A percentile compares a stretch with the other conserved stretches of the same genome.
Conservation (phyloP, 495 filamentous ascomycete genomes). For the Penicillium roqueforti region DNA sequence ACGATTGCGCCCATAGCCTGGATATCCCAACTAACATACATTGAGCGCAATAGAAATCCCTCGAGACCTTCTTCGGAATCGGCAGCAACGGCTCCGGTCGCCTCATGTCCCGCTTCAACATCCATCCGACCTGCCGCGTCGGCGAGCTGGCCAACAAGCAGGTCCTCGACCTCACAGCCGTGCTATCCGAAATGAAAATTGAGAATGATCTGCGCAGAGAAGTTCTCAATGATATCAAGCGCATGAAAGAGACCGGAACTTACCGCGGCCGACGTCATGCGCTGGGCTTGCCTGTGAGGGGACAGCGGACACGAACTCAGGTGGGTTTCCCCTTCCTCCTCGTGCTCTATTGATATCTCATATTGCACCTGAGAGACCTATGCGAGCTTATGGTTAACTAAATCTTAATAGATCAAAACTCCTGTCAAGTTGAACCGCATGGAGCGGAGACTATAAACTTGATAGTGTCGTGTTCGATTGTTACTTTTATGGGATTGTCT, state of each 20-base stretch:
- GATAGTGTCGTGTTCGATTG: slow-evolving; percentile 2
- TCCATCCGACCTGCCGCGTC: slow-evolving; percentile 75
- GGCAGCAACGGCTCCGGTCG: slow-evolving; percentile 64
- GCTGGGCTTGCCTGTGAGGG: slow-evolving; percentile 78
- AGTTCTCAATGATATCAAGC: slow-evolving; percentile 75
- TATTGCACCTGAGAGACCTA: not conserved
- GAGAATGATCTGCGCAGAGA: slow-evolving; percentile 81
- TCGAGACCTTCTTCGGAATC: slow-evolving; percentile 87
- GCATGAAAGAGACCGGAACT: slow-evolving; percentile 85
- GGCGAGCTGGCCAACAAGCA: slow-evolving; percentile 66
- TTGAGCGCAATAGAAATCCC: slow-evolving; percentile 59
- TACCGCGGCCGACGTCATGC: slow-evolving; percentile 90
- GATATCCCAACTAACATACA: slow-evolving; percentile 12
- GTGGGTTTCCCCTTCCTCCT: slow-evolving; percentile 37
- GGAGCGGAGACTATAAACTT: slow-evolving; percentile 55
- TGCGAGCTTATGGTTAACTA: slow-evolving; percentile 1
- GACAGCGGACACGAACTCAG: slow-evolving; percentile 82
- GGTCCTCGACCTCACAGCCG: slow-evolving; percentile 71
- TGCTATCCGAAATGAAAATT: slow-evolving; percentile 86
- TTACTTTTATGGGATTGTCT: slow-evolving; percentile 21
- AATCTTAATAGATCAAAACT: slow-evolving; percentile 56
- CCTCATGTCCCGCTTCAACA: slow-evolving; percentile 80
- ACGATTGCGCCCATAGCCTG: slow-evolving; percentile 8
- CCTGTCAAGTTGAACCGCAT: slow-evolving; percentile 76
- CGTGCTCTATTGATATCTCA: slow-evolving; percentile 1